Evolutionary conservation across 805 yeast genomes (phyloP).

Genomic region (Sugiyamaella americana): DNA sequence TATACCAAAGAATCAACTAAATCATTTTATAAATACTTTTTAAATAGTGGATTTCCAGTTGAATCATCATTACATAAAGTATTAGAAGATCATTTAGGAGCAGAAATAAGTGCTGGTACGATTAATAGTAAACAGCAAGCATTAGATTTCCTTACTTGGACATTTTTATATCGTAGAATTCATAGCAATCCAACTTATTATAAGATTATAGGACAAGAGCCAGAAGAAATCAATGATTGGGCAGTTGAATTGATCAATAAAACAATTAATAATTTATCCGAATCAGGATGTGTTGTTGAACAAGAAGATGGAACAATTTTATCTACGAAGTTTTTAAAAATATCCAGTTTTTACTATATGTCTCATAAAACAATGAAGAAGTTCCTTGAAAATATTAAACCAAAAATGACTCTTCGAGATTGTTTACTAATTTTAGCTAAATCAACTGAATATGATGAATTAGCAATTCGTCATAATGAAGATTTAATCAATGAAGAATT

Average conservation of each 20-base stretch:
- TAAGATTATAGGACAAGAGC: conserved; percentile 54
- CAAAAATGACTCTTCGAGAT: conserved; percentile 47
- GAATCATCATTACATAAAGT: conserved; percentile 73
- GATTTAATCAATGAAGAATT: conserved; percentile 79
- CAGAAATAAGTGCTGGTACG: conserved; percentile 69
- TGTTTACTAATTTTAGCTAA: conserved; percentile 57
- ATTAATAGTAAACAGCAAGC: conserved; percentile 61
- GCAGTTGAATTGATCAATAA: conserved; percentile 50
- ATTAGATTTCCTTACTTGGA: conserved; percentile 69
- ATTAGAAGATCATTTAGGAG: conserved; percentile 74
- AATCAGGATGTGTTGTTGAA: conserved; percentile 60
- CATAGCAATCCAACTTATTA: conserved; percentile 74
- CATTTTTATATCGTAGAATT: conserved; percentile 65
- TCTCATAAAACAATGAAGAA: conserved; percentile 83
- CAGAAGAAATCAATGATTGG: conserved; percentile 32
- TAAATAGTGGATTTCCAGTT: conserved; percentile 77
- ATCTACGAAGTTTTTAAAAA: conserved; percentile 76
- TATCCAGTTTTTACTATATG: conserved; percentile 86
- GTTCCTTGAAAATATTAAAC: conserved; percentile 48
- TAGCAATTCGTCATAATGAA: conserved; percentile 89
- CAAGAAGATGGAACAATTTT: conserved; percentile 31
- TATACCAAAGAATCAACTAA: conserved; percentile 72
- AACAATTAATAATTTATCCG: conserved; percentile 59
- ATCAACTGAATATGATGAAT: conserved; percentile 77
- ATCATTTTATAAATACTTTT: conserved; percentile 67